These are phyloP conservation scores for Cyclostephanos tholiformis DNA, from an alignment of 108 stramenopile species.

Conservation along the genomic window DNA sequence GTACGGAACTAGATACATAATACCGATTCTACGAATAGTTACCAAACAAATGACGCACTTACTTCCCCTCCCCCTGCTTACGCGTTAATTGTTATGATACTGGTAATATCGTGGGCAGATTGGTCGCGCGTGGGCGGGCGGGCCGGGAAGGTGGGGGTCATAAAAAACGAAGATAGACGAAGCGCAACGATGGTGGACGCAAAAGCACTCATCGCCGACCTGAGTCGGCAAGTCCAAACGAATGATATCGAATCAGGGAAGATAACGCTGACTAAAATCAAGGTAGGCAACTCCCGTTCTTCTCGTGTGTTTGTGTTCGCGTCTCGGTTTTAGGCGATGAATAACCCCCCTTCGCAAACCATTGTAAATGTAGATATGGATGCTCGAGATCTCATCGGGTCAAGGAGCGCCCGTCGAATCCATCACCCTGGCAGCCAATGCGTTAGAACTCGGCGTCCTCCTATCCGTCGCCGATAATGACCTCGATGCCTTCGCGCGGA, in stretches of 20 bases:
- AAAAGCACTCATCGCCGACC: conserved; percentile 51
- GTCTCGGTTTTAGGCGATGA: not conserved
- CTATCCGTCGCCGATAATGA: conserved; percentile 78
- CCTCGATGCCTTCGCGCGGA: conserved; percentile 83
- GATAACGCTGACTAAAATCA: conserved; percentile 64
- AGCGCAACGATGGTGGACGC: conserved; percentile 58
- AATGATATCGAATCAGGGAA: conserved; percentile 72
- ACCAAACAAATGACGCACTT: too few species aligned
- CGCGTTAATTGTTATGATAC: too few species aligned
- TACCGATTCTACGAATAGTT: too few species aligned
- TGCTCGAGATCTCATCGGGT: conserved; percentile 56
- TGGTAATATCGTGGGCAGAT: not conserved
- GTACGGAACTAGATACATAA: too few species aligned
- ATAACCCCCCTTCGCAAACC: not conserved
- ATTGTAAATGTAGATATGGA: conserved; percentile 44
- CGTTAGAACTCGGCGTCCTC: conserved; percentile 83
- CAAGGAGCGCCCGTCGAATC: conserved; percentile 35
- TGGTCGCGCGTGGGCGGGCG: too few species aligned
- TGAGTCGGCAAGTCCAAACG: conserved; percentile 60
- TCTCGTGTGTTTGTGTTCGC: not conserved
- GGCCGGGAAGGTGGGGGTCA: not conserved
- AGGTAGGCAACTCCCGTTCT: conserved; percentile 36
- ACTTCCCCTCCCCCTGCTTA: too few species aligned
- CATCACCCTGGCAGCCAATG: conserved; percentile 46
- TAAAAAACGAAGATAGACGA: conserved; percentile 10